Evolutionary conservation across 176 grass and related monocot species (phyloP).

Genomic region (Juncus effusus): DNA sequence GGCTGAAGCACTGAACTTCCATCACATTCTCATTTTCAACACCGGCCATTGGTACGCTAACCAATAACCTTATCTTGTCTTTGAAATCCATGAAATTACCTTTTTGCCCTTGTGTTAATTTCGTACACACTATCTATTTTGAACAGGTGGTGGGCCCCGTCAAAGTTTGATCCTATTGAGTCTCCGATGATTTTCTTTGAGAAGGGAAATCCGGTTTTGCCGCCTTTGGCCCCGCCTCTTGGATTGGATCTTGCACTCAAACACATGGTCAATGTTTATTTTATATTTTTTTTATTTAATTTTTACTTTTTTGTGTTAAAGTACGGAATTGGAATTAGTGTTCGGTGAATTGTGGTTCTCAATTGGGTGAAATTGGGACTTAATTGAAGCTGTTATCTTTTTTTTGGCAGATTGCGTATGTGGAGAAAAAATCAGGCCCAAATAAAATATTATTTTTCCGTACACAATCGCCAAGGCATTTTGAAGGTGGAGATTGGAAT

Average conservation of each 20-base stretch:
- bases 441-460: slow-evolving; percentile 58
- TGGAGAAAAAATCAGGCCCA: slow-evolving; percentile 35
- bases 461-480: slow-evolving; percentile 88
- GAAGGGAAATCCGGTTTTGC: slow-evolving; percentile 57
- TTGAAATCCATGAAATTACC: neutral
- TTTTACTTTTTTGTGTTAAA: no score
- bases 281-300: neutral
- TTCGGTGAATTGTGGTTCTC: no score
- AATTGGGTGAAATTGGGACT: neutral
- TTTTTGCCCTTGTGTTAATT: neutral
- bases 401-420: slow-evolving; percentile 45
- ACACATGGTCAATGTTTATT: slow-evolving; percentile 57
- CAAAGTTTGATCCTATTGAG: slow-evolving; percentile 70
- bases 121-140: slow-evolving; percentile 9
- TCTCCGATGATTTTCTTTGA: slow-evolving; percentile 91
- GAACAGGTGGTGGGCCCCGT: slow-evolving; percentile 82
- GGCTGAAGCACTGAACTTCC: slow-evolving; percentile 62
- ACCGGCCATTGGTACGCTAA: slow-evolving; percentile 82
- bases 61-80: no score
- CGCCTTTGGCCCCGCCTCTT: slow-evolving; percentile 55
- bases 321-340: no score
- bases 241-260: slow-evolving; percentile 74
- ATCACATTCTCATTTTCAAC: slow-evolving; percentile 94
- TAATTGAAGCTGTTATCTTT: neutral
- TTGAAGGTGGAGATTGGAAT: slow-evolving; percentile 95